phyloP scores from a whole-genome alignment of 2,329 filamentous ascomycete genomes.

The Didymella glomerata region DNA sequence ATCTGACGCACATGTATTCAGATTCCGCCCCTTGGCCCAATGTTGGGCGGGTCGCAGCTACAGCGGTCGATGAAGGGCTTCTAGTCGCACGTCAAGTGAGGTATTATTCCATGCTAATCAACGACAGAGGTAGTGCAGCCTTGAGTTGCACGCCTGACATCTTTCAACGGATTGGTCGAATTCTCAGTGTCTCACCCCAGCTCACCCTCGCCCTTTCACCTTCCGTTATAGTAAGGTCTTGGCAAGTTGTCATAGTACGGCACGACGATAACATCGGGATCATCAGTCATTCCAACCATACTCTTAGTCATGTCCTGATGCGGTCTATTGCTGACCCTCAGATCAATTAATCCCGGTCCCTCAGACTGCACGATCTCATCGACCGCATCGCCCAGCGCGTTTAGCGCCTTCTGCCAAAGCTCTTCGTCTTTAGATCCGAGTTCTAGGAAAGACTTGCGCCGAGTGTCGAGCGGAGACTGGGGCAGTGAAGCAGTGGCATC shows the following conservation, averaged over 20 bases:
- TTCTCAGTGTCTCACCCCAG: constrained; percentile 1
- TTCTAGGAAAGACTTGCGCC: constrained; percentile 18
- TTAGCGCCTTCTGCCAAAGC: constrained; percentile 33
- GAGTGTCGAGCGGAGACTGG: constrained; percentile 15
- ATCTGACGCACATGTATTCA: too few relatives aligned
- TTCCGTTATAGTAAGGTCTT: constrained; percentile 39
- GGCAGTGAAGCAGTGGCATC: constrained; percentile 30
- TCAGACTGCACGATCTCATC: constrained; percentile 39
- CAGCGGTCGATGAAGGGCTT: too few relatives aligned
- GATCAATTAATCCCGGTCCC: constrained; percentile 51
- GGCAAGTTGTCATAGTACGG: constrained; percentile 61
- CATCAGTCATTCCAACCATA: constrained; percentile 56
- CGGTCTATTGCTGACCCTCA: constrained; percentile 50
- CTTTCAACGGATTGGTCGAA: too few relatives aligned
- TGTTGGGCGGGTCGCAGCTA: too few relatives aligned
- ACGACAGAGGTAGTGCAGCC: too few relatives aligned
- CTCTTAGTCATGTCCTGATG: constrained; percentile 46
- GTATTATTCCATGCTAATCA: too few relatives aligned
- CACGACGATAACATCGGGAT: constrained; percentile 57
- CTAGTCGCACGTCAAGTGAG: too few relatives aligned
- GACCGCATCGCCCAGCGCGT: constrained; percentile 37
- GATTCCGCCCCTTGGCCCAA: too few relatives aligned
- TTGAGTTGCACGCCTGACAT: too few relatives aligned
- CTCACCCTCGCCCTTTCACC: background rate
- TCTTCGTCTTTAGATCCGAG: constrained; percentile 19